These are phyloP conservation scores for Lactarius evosmus DNA, from an alignment of 768 basidiomycete genomes.

Conservation along the genomic window DNA sequence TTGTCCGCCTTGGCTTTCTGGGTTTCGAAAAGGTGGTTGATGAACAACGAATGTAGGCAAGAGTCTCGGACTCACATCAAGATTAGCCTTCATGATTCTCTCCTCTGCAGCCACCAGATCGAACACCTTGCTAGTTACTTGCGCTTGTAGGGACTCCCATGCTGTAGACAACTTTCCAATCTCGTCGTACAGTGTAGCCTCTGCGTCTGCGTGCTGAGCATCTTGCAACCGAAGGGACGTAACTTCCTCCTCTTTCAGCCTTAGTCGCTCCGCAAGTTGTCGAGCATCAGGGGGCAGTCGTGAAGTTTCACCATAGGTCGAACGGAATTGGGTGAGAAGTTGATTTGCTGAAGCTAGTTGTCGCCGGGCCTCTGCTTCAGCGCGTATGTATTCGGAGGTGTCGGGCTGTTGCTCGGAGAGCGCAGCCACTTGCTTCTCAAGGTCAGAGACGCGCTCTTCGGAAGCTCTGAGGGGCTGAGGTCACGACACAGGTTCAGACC, in stretches of 20 bases:
- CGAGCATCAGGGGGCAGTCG: slow-evolving; percentile 48
- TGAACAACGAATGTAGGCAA: not conserved
- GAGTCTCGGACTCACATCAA: slow-evolving; percentile 55
- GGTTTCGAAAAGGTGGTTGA: slow-evolving; percentile 8
- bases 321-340: slow-evolving; percentile 59
- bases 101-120: slow-evolving; percentile 76
- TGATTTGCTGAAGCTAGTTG: slow-evolving; percentile 45
- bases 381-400: slow-evolving; percentile 45
- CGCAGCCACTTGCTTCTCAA: slow-evolving; percentile 49
- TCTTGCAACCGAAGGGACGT: slow-evolving; percentile 58
- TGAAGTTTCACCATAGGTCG: slow-evolving; percentile 54
- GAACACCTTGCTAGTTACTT: slow-evolving; percentile 81
- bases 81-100: slow-evolving; percentile 54
- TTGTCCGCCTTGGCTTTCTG: slow-evolving; percentile 96
- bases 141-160: slow-evolving; percentile 81
- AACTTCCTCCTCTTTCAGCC: slow-evolving; percentile 66
- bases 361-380: slow-evolving; percentile 50
- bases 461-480: slow-evolving; percentile 42
- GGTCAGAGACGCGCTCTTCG: slow-evolving; percentile 46
- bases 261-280: slow-evolving; percentile 52
- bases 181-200: slow-evolving; percentile 76
- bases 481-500: not conserved
- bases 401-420: slow-evolving; percentile 54
- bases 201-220: slow-evolving; percentile 63
- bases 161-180: slow-evolving; percentile 81